Evolutionary conservation across 176 grass and related monocot species (phyloP).

Genomic region (Miscanthus lutarioriparius): DNA sequence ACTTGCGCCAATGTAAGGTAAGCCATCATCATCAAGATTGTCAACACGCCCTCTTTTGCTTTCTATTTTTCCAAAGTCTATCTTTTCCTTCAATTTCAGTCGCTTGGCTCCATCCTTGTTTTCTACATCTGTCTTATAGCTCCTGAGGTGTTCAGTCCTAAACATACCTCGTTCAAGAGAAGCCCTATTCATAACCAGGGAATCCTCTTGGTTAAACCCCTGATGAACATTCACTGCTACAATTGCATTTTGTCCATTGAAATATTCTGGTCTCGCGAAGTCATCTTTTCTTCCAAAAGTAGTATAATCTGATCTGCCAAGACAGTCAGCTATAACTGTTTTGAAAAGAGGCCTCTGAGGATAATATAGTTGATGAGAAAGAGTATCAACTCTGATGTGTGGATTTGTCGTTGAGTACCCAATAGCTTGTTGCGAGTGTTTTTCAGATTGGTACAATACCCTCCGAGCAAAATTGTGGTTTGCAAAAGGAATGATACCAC

Average conservation of each 20-base stretch:
- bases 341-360: slow-evolving; percentile 94
- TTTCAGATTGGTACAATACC: slow-evolving; percentile 88
- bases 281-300: slow-evolving; percentile 57
- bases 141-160: slow-evolving; percentile 77
- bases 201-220: slow-evolving; percentile 98
- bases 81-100: slow-evolving; percentile 68
- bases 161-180: slow-evolving; percentile 97
- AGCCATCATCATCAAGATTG: slow-evolving; percentile 92
- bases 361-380: slow-evolving; percentile 92
- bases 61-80: slow-evolving; percentile 84
- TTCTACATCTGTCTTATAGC: slow-evolving; percentile 88
- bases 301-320: slow-evolving; percentile 62
- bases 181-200: slow-evolving; percentile 92
- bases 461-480: slow-evolving; percentile 97
- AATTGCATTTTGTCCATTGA: slow-evolving; percentile 97
- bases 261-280: slow-evolving; percentile 73
- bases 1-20: slow-evolving; percentile 87
- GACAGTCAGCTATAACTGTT: slow-evolving; percentile 75
- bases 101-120: slow-evolving; percentile 63
- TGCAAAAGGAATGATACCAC: slow-evolving; percentile 83
- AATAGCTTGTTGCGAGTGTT: slow-evolving; percentile 96
- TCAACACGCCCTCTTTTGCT: slow-evolving; percentile 93
- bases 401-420: slow-evolving; percentile 95
- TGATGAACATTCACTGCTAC: slow-evolving; percentile 96
- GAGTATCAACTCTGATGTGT: slow-evolving; percentile 76